These are phyloP conservation scores for Penicillium malachiteum DNA, from an alignment of 495 filamentous ascomycete species.

Conservation along the genomic window DNA sequence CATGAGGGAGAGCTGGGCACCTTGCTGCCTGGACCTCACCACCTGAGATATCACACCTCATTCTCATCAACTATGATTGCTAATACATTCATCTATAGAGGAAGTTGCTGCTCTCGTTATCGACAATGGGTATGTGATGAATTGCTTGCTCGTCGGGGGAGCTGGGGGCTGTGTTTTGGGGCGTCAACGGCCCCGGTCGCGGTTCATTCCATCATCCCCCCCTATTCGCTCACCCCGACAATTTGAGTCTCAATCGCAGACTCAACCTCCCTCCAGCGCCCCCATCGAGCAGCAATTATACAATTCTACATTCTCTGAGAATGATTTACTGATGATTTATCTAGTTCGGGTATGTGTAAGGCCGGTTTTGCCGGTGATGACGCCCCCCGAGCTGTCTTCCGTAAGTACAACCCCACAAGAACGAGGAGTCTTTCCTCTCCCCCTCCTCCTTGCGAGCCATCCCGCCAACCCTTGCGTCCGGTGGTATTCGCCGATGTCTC, in stretches of 20 bases:
- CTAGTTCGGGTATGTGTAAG: conserved; percentile 99
- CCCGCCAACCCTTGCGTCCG: conserved; percentile 33
- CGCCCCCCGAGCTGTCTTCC: conserved; percentile 99
- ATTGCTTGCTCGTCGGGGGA: conserved; percentile 13
- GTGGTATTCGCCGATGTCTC: conserved; percentile 3
- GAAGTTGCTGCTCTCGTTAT: conserved; percentile 99
- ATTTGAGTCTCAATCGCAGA: conserved; percentile 19
- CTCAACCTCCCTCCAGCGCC: conserved; percentile 8
- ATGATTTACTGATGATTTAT: conserved; percentile 49
- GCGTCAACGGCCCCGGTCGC: conserved; percentile 29
- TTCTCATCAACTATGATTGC: conserved; percentile 26
- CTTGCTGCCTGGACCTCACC: background rate
- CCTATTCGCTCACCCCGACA: conserved; percentile 18
- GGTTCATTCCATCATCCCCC: conserved; percentile 17
- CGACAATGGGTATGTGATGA: conserved; percentile 95
- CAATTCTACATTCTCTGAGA: conserved; percentile 1
- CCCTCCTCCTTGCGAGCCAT: conserved; percentile 19
- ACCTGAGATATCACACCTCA: background rate
- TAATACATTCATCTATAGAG: conserved; percentile 68
- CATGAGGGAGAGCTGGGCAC: conserved; percentile 1
- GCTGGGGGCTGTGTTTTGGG: conserved; percentile 24
- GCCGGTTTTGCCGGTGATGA: conserved; percentile 99
- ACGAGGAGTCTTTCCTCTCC: background rate
- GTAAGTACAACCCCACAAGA: conserved; percentile 67
- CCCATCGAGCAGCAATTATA: background rate